phyloP scores from a whole-genome alignment of 768 basidiomycete species.

The Cystofilobasidium macerans region DNA sequence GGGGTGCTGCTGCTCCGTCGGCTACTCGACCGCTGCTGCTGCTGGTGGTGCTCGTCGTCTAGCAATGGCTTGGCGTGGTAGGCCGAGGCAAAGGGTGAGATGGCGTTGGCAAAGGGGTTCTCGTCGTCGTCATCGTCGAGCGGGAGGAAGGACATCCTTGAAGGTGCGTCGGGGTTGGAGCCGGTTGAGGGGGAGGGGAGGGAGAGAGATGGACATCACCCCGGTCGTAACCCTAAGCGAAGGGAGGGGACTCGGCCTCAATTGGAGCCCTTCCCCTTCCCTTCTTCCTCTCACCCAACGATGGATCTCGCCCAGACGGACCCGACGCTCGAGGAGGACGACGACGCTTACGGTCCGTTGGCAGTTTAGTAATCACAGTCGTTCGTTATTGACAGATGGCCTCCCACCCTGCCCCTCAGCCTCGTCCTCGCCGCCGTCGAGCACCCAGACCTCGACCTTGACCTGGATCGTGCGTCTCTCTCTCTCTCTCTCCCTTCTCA shows the following conservation, averaged over 20 bases:
- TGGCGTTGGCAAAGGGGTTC: constrained; percentile 26
- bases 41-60: background rate
- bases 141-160: background rate
- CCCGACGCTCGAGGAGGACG: background rate
- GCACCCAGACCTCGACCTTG: constrained; percentile 21
- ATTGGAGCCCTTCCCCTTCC: background rate
- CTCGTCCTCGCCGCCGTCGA: constrained; percentile 24
- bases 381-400: too few species aligned
- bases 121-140: constrained; percentile 22
- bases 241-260: too few species aligned
- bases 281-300: background rate
- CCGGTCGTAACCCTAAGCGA: too few species aligned
- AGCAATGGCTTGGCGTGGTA: constrained; percentile 11
- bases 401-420: background rate
- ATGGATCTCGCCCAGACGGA: background rate
- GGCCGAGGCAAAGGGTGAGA: constrained; percentile 21
- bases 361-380: too few species aligned
- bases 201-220: background rate
- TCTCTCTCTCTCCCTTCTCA: background rate
- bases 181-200: background rate
- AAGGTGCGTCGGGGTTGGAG: background rate
- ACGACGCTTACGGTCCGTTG: background rate
- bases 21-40: too few species aligned
- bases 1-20: too few species aligned
- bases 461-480: constrained; percentile 25